phyloP scores from a whole-genome alignment of 106 monocot genomes.

The Dendrobium chrysotoxum region DNA sequence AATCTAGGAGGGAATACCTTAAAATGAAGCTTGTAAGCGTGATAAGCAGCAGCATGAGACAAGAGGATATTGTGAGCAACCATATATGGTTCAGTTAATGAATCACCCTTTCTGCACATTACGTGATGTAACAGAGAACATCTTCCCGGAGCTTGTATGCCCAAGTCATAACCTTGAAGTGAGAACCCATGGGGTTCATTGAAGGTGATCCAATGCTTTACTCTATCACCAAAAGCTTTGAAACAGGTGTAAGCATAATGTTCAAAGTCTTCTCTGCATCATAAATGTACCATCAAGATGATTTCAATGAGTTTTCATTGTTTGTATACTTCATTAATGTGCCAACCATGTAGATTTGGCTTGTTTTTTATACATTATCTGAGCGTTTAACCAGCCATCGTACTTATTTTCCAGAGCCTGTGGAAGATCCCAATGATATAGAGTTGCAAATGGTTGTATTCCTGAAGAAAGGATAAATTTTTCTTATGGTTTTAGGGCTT shows the following conservation, averaged over 20 bases:
- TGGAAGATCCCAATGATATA: slow-evolving; percentile 77
- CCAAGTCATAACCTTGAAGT: slow-evolving; percentile 57
- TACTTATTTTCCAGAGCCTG: slow-evolving; percentile 64
- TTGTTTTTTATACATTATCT: slow-evolving; percentile 45
- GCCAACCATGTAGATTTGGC: too few relatives aligned
- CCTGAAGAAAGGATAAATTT: slow-evolving; percentile 21
- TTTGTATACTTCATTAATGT: neutral
- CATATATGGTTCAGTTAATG: slow-evolving; percentile 67
- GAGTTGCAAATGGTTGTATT: slow-evolving; percentile 59
- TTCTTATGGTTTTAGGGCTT: too few relatives aligned
- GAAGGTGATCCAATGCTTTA: slow-evolving; percentile 84
- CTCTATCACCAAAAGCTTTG: slow-evolving; percentile 72
- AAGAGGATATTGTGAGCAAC: slow-evolving; percentile 75
- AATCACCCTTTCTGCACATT: slow-evolving; percentile 56
- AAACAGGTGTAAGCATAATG: slow-evolving; percentile 60
- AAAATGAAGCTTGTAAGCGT: slow-evolving; percentile 50
- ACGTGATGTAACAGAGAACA: slow-evolving; percentile 58
- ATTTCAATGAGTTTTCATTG: neutral
- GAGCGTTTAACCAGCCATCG: slow-evolving; percentile 51
- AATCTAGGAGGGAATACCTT: slow-evolving; percentile 33
- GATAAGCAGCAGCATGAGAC: slow-evolving; percentile 58
- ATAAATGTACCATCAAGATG: neutral
- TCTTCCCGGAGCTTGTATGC: slow-evolving; percentile 72
- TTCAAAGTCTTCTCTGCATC: slow-evolving; percentile 53
- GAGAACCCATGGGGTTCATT: slow-evolving; percentile 66